Percentiles rank a stretch among this genome's conserved stretches.
Conservation (phyloP, 768 basidiomycete genomes). For the Suillus variegatus region DNA sequence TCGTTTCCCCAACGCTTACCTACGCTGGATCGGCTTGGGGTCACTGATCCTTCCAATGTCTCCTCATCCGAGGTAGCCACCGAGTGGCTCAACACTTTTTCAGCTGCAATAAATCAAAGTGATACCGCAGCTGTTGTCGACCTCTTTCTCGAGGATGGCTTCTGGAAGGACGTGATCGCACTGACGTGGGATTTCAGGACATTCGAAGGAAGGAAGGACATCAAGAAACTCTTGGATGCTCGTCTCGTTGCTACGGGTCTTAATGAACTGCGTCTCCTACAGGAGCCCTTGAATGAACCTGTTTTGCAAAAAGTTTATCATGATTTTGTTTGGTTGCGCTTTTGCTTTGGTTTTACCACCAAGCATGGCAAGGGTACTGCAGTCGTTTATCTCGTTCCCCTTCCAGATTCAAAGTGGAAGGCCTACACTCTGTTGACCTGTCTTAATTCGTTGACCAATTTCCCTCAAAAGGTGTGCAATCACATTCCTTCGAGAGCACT, state of each 20-base stretch:
- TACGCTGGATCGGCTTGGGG: conserved; percentile 28
- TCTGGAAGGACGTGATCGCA: conserved; percentile 57
- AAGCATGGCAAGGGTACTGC: conserved; percentile 51
- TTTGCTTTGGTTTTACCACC: conserved; percentile 56
- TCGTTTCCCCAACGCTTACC: conserved; percentile 28
- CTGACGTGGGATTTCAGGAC: conserved; percentile 60
- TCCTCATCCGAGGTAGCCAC: conserved; percentile 24
- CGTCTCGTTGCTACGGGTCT: conserved; percentile 33
- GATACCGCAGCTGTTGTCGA: conserved; percentile 20
- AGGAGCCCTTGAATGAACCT: conserved; percentile 25
- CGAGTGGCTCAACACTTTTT: conserved; percentile 27
- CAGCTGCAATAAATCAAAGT: conserved; percentile 21
- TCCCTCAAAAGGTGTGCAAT: conserved; percentile 45
- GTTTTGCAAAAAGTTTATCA: conserved; percentile 44
- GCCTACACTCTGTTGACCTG: conserved; percentile 61
- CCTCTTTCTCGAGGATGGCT: conserved; percentile 31
- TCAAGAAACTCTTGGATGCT: conserved; percentile 41
- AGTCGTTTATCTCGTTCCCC: conserved; percentile 54
- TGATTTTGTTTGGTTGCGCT: conserved; percentile 59
- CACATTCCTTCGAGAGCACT: not conserved
- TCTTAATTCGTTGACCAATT: conserved; percentile 56
- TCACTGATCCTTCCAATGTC: conserved; percentile 19
- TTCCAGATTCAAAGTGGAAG: conserved; percentile 50
- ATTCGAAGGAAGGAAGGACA: conserved; percentile 39
- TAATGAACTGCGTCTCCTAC: conserved; percentile 19